These are phyloP conservation scores for Ilyonectria destructans DNA, from an alignment of 2,329 filamentous ascomycete species.

Conservation along the genomic window DNA sequence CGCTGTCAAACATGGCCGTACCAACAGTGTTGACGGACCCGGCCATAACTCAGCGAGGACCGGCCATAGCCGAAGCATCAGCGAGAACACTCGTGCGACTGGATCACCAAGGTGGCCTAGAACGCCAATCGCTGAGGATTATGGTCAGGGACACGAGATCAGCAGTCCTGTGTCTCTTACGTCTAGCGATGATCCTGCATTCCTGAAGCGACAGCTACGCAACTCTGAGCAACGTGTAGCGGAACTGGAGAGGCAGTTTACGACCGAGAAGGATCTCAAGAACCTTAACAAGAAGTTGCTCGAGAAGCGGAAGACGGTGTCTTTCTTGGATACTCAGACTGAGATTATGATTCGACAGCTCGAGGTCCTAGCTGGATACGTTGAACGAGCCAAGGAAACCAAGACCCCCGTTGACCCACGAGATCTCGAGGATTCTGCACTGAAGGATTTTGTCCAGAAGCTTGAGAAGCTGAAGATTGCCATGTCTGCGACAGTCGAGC, in stretches of 20 bases:
- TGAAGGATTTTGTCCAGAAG: constrained; percentile 91
- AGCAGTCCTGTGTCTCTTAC: constrained; percentile 80
- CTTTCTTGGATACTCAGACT: constrained; percentile 92
- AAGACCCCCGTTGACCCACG: constrained; percentile 85
- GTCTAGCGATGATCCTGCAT: constrained; percentile 76
- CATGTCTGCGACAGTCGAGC: constrained; percentile 73
- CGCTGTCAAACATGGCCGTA: constrained; percentile 92
- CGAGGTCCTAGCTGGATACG: constrained; percentile 89
- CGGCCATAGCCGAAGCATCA: constrained; percentile 75
- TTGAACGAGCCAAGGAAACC: constrained; percentile 88
- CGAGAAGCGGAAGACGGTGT: constrained; percentile 96
- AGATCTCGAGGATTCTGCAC: constrained; percentile 89
- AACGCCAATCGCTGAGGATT: constrained; percentile 74
- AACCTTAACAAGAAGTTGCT: constrained; percentile 89
- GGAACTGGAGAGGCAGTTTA: constrained; percentile 87
- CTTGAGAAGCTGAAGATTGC: constrained; percentile 74
- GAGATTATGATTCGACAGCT: constrained; percentile 96
- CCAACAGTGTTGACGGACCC: constrained; percentile 80
- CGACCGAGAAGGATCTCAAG: constrained; percentile 76
- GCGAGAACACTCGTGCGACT: constrained; percentile 77
- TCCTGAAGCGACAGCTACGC: constrained; percentile 83
- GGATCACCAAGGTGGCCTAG: constrained; percentile 80
- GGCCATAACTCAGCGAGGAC: constrained; percentile 60
- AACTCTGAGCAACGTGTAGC: constrained; percentile 88
- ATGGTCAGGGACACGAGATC: constrained; percentile 71